Conservation (phyloP, 2,329 filamentous ascomycete genomes). For the Phaeosphaeria sp. region DNA sequence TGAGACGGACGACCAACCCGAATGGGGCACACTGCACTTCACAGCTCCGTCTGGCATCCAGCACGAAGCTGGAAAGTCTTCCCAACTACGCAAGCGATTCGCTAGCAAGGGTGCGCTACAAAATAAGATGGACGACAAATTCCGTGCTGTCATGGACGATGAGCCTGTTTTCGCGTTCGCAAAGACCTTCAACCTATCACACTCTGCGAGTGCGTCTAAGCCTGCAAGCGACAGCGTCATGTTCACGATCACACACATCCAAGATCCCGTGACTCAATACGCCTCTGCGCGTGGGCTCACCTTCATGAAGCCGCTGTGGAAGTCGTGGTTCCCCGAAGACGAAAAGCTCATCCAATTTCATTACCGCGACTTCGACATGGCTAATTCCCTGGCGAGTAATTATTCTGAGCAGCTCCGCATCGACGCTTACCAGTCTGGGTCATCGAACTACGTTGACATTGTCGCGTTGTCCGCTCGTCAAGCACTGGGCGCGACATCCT, state of each 20-base stretch:
- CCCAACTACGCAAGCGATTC: slow-evolving; percentile 71
- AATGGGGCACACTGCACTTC: slow-evolving; percentile 85
- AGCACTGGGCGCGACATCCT: slow-evolving; percentile 78
- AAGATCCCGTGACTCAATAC: slow-evolving; percentile 81
- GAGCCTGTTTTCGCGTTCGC: slow-evolving; percentile 82
- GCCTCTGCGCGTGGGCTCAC: slow-evolving; percentile 78
- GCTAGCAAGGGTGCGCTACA: slow-evolving; percentile 69
- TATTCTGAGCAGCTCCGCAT: slow-evolving; percentile 74
- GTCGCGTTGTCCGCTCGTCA: slow-evolving; percentile 80
- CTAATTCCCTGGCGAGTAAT: slow-evolving; percentile 69
- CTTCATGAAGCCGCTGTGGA: slow-evolving; percentile 80
- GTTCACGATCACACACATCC: slow-evolving; percentile 79
- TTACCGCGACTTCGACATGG: slow-evolving; percentile 74
- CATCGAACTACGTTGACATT: slow-evolving; percentile 77
- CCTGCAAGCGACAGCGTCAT: slow-evolving; percentile 58
- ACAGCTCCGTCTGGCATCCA: slow-evolving; percentile 71
- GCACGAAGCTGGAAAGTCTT: slow-evolving; percentile 75
- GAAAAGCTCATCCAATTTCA: slow-evolving; percentile 76
- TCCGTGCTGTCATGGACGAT: slow-evolving; percentile 74
- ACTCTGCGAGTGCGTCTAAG: slow-evolving; percentile 12
- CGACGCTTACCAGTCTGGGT: slow-evolving; percentile 77
- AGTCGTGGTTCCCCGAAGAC: slow-evolving; percentile 71
- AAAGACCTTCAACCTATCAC: slow-evolving; percentile 44
- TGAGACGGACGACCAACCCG: slow-evolving; percentile 74
- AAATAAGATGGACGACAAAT: slow-evolving; percentile 71